Base-by-base conservation (phyloP, 2,329 filamentous ascomycete species). In the Didymella lethalis region DNA sequence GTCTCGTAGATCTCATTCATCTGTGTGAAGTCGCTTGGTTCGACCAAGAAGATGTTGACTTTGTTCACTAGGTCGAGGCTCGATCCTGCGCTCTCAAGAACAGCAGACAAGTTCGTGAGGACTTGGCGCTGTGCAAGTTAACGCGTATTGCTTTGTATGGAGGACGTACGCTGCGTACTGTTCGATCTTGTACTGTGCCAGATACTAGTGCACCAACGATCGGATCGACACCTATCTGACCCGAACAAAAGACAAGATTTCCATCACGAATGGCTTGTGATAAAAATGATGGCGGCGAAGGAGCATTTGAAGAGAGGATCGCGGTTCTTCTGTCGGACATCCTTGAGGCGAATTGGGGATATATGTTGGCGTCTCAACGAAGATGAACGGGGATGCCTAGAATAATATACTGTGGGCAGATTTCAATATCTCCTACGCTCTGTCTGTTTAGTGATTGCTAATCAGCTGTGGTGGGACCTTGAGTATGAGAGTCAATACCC, bases 221-320 rank as follows among this genome's bases (percentile, higher is more conserved):
- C 0, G 86, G 83, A 65, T 88, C 83, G 65, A 85, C 78, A 11
- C 84, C 85, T 28, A 91, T 80, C 60, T 82, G 82, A 20, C 88
- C 89, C 1, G 87, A 90, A 79, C 87, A 90, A 79, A 89, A 91
- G 20, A 91, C 85, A 71, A 88, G 84, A 67, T 87, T 88, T 67
- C 87, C 86, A 73, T 60, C 36, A 16, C 57, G 61, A 14, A 65
- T 61, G 26, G 63, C 63, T 41, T 61, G 83, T 82, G 64, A 86
- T 81, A 65, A 88, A 81, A 44, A 86, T 12, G 61, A 28, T 5
- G 55, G 61, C 16, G 61, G 61, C 23, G 40, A 3, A 16, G 61
- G 61, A n/a, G 58, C 56, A 14, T 48, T 28, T 1, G 56, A 28
- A 7, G 60, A 32, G 18, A 38, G 53, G 26, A 63, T 48, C 8